Conservation (phyloP, 78 protist genomes). For the Speleostelium caveatum region DNA sequence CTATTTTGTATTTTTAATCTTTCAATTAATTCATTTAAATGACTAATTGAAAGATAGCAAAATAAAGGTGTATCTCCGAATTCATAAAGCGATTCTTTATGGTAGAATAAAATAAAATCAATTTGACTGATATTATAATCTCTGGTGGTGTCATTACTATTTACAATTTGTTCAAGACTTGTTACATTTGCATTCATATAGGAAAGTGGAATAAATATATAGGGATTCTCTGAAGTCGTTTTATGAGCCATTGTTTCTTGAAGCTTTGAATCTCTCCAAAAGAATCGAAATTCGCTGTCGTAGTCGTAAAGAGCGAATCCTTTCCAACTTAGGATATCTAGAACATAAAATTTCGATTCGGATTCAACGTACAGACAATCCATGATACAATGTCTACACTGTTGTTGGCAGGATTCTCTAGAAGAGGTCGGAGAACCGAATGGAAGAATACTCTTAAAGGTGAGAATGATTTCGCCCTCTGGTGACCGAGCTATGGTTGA, state of each 20-base stretch:
- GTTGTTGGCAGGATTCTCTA: conserved; percentile 4
- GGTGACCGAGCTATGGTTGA: conserved; percentile 20
- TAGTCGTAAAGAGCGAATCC: conserved; percentile 76
- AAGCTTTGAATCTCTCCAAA: conserved; percentile 74
- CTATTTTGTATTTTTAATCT: not conserved
- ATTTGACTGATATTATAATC: not conserved
- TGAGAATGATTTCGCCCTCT: conserved; percentile 19
- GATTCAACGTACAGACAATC: conserved; percentile 48
- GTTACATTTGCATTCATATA: not conserved
- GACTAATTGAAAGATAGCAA: conserved; percentile 2
- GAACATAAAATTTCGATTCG: conserved; percentile 5
- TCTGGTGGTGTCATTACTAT: not conserved
- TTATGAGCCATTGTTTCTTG: conserved; percentile 23
- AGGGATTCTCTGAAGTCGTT: not conserved
- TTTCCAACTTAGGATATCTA: conserved; percentile 85
- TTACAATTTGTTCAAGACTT: conserved; percentile 12
- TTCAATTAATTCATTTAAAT: conserved; percentile 11
- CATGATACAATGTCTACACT: conserved; percentile 10
- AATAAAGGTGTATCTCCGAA: conserved; percentile 72
- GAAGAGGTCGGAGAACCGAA: conserved; percentile 35
- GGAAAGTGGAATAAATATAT: conserved; percentile 19
- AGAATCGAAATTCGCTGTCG: conserved; percentile 83
- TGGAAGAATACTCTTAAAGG: conserved; percentile 38
- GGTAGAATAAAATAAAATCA: conserved; percentile 57
- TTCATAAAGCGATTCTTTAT: conserved; percentile 56